Evolutionary conservation across 1,284 basidiomycete species (phyloP), one percentile per base, ranked within the genome.

Genomic region (Rhodotorula sp.): DNA sequence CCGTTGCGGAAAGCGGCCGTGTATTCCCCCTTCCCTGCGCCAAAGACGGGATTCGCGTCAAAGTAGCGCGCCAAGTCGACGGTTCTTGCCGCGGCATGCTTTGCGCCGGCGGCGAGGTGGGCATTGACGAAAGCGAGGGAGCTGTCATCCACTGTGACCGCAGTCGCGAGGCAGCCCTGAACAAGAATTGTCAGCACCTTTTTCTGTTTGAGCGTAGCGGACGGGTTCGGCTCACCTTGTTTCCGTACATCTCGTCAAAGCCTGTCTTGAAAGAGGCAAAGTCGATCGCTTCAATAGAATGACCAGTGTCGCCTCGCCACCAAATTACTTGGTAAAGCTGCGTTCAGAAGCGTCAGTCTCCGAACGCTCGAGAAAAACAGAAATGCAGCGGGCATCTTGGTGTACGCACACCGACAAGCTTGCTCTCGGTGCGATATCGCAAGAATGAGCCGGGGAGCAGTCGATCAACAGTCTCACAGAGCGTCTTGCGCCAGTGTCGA

Each of bases 161-260:
- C 51, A 21, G 51, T 52, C 20, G 51, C 51, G 51, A 59, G 47
- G 26, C n/a, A 56, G 52, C 23, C 23, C 43, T 43, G 6, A 6
- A 34, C 34, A 34, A 34, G 34, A 34, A 34, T 6, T 34, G 34
- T 34, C 34, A 34, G 34, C 0, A 34, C 34, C 0, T 34, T 34
- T 34, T 7, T 34, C 8, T 34, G 4, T 34, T 34, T 34, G 34
- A 34, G 34, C 34, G 34, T 34, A 34, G 34, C 34, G 5, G 34
- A 7, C 34, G 34, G 34, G 5, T 34, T 34, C 34, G 34, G 34
- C 43, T 6, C 16, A 34, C 96, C 90, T 99, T 98, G 81, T 99
- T 99, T 2, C 96, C 96, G 80, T 96, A 97, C 71, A 90, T 85
- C 8, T 93, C 92, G 1, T 91, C 90, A 86, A 98, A 91, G 0